These are phyloP conservation scores for Serendipita sp. DNA, from an alignment of 768 basidiomycete species.

Conservation along the genomic window DNA sequence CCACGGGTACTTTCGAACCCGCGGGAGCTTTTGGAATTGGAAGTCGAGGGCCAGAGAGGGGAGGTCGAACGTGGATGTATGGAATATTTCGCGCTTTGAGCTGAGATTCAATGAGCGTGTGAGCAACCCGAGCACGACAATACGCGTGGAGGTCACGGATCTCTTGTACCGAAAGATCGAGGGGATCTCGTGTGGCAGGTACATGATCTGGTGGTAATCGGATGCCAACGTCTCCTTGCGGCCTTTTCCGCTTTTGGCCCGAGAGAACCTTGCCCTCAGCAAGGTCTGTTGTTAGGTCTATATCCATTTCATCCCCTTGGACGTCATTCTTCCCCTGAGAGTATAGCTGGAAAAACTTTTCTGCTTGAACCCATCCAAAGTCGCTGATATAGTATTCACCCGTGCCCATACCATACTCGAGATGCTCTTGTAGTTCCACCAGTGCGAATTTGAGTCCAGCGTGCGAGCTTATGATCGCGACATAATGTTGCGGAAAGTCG, in stretches of 20 bases:
- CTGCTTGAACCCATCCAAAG: constrained; percentile 13
- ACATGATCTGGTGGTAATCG: background rate
- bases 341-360: background rate
- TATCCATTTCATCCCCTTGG: constrained; percentile 34
- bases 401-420: constrained; percentile 12
- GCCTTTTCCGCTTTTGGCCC: background rate
- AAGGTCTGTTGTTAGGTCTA: constrained; percentile 54
- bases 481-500: constrained; percentile 65
- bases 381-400: constrained; percentile 10
- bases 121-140: constrained; percentile 84
- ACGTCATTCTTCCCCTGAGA: constrained; percentile 16
- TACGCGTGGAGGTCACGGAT: constrained; percentile 70
- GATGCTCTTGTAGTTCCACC: constrained; percentile 29
- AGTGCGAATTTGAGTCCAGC: constrained; percentile 68
- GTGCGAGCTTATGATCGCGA: constrained; percentile 69
- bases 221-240: background rate
- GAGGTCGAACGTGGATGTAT: constrained; percentile 50
- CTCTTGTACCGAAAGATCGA: background rate
- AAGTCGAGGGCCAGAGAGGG: constrained; percentile 21
- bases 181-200: background rate
- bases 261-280: constrained; percentile 20
- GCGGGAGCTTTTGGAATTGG: background rate
- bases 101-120: constrained; percentile 74
- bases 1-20: constrained; percentile 12
- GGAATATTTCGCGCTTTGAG: constrained; percentile 69